Percentiles rank a stretch among this genome's conserved stretches.
Conservation (phyloP, 805 yeast species). For the Jamesozyma lodderae region DNA sequence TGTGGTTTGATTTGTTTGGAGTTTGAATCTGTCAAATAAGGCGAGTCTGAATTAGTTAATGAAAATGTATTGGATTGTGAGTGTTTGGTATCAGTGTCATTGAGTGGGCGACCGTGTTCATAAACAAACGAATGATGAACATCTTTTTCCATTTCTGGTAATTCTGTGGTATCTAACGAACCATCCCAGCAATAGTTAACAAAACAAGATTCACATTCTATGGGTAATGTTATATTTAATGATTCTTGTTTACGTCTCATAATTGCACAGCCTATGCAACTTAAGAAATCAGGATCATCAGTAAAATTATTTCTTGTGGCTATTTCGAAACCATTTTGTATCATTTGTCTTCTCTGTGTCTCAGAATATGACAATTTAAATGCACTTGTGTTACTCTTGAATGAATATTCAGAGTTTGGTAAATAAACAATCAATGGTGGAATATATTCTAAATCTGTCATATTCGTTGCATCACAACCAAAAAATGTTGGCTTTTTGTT, state of each 20-base stretch:
- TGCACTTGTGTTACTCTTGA: slow-evolving; percentile 61
- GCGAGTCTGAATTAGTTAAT: neutral
- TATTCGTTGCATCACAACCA: slow-evolving; percentile 65
- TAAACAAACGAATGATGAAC: slow-evolving; percentile 13
- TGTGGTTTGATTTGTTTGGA: slow-evolving; percentile 5
- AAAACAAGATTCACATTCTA: slow-evolving; percentile 67
- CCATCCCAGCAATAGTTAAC: slow-evolving; percentile 56
- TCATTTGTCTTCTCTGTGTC: slow-evolving; percentile 48
- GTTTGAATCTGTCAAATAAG: slow-evolving; percentile 9
- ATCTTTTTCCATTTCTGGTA: slow-evolving; percentile 11
- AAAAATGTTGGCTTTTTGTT: slow-evolving; percentile 69
- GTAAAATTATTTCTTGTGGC: slow-evolving; percentile 60
- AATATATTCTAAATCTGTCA: slow-evolving; percentile 44
- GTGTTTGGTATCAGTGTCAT: neutral
- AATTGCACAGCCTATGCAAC: slow-evolving; percentile 77
- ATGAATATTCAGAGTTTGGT: slow-evolving; percentile 64
- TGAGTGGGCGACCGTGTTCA: slow-evolving; percentile 7
- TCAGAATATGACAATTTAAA: slow-evolving; percentile 53
- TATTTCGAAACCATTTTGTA: slow-evolving; percentile 66
- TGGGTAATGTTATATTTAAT: slow-evolving; percentile 46
- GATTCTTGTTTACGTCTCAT: slow-evolving; percentile 72
- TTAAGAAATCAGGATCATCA: slow-evolving; percentile 56
- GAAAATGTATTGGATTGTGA: neutral
- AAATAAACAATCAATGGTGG: slow-evolving; percentile 75
- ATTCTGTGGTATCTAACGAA: slow-evolving; percentile 33